Base-by-base conservation (phyloP, 129 eudicot genomes). In the Deinandra increscens region DNA sequence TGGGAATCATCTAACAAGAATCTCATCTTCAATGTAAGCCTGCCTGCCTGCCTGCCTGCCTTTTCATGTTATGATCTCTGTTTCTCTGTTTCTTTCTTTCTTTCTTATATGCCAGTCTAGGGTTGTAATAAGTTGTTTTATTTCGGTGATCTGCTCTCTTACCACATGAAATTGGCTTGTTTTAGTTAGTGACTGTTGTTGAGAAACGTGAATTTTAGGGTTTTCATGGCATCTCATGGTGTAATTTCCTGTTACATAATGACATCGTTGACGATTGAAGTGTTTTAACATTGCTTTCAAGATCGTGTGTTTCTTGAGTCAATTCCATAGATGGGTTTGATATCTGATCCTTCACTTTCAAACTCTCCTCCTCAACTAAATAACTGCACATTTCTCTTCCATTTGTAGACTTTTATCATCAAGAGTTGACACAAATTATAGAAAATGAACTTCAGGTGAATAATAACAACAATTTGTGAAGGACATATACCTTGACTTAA, bases 21-120 rank as follows among this genome's bases (percentile, higher is more conserved):
- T 49, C 98, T 89, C 72, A 93, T 93, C 74, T 93, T 93, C 70
- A 93, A 93, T 64, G 98, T 89, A 81, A 64, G 50, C 44, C n/a
- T n/a, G n/a, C n/a, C n/a, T n/a, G n/a, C n/a, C n/a, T n/a, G n/a
- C n/a, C n/a, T n/a, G n/a, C n/a, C n/a, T n/a, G n/a, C n/a, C 0
- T 6, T 42, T 36, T 17, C 18, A n/a, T 48, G 4, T 48, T 34
- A 53, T 29, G 9, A n/a, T n/a, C n/a, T 65, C n/a, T 22, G 45
- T 43, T 67, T 66, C n/a, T n/a, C n/a, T n/a, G n/a, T n/a, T n/a
- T n/a, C n/a, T n/a, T n/a, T n/a, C n/a, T n/a, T n/a, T n/a, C n/a
- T n/a, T n/a, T n/a, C 51, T 5, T 54, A 50, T 73, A 10, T 39
- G 34, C 13, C 39, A 45, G 14, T 18, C 42, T 69, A 1, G 11